phyloP scores from a whole-genome alignment of 441 rosid species.

The Viola pubescens region DNA sequence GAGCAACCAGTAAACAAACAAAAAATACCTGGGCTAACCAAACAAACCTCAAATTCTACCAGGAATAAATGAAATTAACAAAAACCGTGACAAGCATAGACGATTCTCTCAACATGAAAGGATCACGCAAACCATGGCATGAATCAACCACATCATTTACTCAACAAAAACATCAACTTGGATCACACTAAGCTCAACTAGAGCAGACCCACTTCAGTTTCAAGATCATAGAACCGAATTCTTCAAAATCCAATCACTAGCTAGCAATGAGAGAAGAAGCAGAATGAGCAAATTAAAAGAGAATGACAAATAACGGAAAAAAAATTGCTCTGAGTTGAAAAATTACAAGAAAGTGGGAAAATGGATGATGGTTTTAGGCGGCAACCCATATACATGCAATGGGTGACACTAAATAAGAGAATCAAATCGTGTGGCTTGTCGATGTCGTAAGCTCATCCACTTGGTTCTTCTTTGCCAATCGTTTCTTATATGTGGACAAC shows the following conservation, averaged over 20 bases:
- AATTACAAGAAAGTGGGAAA: slow-evolving; percentile 3
- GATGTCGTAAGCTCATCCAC: slow-evolving; percentile 27
- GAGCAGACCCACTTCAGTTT: slow-evolving; percentile 5
- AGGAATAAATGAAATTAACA: neutral
- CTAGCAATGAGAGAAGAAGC: too few species aligned
- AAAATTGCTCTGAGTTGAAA: neutral
- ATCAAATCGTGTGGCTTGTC: slow-evolving; percentile 63
- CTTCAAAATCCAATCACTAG: too few species aligned
- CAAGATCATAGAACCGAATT: too few species aligned
- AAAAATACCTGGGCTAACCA: neutral
- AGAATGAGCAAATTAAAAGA: too few species aligned
- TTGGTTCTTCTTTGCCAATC: slow-evolving; percentile 37
- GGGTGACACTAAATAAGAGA: slow-evolving; percentile 16
- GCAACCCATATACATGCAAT: slow-evolving; percentile 13
- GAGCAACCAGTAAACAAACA: neutral
- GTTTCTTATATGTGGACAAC: slow-evolving; percentile 34
- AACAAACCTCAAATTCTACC: too few species aligned
- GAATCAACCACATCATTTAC: too few species aligned
- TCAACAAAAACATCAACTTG: neutral
- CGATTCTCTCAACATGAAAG: too few species aligned
- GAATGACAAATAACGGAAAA: neutral
- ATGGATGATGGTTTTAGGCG: slow-evolving; percentile 8
- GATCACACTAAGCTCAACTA: neutral
- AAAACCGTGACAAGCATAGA: too few species aligned
- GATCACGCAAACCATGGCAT: too few species aligned